Evolutionary conservation across 1,284 basidiomycete species (phyloP).

Genomic region (Puccinia horiana): DNA sequence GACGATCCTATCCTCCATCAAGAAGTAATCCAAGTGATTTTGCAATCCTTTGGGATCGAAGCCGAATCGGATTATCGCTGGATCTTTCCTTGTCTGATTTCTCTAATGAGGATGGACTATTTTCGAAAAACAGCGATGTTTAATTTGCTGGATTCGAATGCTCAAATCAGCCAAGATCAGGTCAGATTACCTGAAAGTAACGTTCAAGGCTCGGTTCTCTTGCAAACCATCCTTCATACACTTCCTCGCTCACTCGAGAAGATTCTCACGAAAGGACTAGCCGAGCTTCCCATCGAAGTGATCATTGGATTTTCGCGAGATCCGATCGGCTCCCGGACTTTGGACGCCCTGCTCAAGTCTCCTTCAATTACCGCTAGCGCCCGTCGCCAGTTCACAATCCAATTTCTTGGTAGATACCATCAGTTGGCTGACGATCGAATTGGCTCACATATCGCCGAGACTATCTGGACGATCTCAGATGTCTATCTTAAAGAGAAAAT

Average conservation of each 20-base stretch:
- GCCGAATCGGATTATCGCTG: slow-evolving; percentile 28
- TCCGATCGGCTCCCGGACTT: slow-evolving; percentile 74
- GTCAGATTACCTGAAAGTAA: slow-evolving; percentile 66
- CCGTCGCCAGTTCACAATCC: slow-evolving; percentile 71
- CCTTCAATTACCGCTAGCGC: slow-evolving; percentile 68
- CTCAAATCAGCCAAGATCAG: slow-evolving; percentile 51
- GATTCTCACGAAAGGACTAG: slow-evolving; percentile 67
- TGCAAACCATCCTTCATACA: slow-evolving; percentile 76
- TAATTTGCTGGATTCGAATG: neutral
- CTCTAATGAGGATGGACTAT: slow-evolving; percentile 44
- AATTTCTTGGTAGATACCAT: slow-evolving; percentile 75
- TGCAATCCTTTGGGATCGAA: slow-evolving; percentile 36
- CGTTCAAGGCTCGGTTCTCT: slow-evolving; percentile 79
- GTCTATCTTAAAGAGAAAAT: slow-evolving; percentile 73
- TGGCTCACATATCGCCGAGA: slow-evolving; percentile 82
- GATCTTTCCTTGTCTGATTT: slow-evolving; percentile 41
- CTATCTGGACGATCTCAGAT: slow-evolving; percentile 81
- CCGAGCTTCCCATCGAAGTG: slow-evolving; percentile 22
- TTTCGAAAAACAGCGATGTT: slow-evolving; percentile 40
- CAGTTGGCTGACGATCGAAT: slow-evolving; percentile 78
- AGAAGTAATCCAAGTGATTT: slow-evolving; percentile 26
- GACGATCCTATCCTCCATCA: neutral
- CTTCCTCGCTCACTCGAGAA: slow-evolving; percentile 68
- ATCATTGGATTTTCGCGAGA: slow-evolving; percentile 69
- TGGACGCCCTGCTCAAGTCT: slow-evolving; percentile 75